phyloP scores from a whole-genome alignment of 2,329 filamentous ascomycete species.

The Volutella citrinella region DNA sequence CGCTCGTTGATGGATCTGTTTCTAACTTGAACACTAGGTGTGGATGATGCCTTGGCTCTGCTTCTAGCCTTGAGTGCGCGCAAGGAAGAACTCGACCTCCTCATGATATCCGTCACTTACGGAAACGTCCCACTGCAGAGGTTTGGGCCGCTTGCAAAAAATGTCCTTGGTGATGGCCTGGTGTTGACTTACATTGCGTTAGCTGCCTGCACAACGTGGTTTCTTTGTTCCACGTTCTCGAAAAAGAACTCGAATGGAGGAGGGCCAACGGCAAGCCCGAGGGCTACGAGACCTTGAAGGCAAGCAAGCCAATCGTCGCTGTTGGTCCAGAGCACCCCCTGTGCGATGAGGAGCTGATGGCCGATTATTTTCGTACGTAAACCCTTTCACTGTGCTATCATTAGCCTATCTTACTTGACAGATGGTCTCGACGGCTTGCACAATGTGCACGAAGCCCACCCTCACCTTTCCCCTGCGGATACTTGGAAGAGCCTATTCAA shows the following conservation, averaged over 20 bases:
- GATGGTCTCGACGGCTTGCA: constrained; percentile 76
- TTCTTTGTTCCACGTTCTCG: constrained; percentile 86
- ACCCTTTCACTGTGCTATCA: neutral
- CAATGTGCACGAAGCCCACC: constrained; percentile 70
- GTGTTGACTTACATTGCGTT: constrained; percentile 1
- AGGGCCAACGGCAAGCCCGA: constrained; percentile 61
- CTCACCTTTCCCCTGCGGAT: constrained; percentile 70
- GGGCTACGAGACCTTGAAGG: constrained; percentile 70
- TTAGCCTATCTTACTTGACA: too few relatives aligned
- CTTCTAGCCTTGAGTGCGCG: constrained; percentile 80
- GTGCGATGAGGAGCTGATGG: constrained; percentile 75
- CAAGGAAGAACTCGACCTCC: constrained; percentile 79
- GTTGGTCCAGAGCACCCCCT: constrained; percentile 84
- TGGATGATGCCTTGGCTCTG: constrained; percentile 88
- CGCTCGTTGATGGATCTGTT: too few relatives aligned
- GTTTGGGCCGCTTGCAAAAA: constrained; percentile 37
- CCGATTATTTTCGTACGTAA: constrained; percentile 80
- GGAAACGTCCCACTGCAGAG: constrained; percentile 88
- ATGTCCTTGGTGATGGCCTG: neutral
- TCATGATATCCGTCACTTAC: constrained; percentile 86
- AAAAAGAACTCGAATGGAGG: constrained; percentile 85
- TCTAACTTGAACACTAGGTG: too few relatives aligned
- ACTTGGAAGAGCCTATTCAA: constrained; percentile 69
- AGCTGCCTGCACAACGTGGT: constrained; percentile 88
- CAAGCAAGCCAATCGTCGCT: constrained; percentile 77